Evolutionary conservation across 2,329 filamentous ascomycete species (phyloP).

Genomic region (Colletotrichum caudatum): DNA sequence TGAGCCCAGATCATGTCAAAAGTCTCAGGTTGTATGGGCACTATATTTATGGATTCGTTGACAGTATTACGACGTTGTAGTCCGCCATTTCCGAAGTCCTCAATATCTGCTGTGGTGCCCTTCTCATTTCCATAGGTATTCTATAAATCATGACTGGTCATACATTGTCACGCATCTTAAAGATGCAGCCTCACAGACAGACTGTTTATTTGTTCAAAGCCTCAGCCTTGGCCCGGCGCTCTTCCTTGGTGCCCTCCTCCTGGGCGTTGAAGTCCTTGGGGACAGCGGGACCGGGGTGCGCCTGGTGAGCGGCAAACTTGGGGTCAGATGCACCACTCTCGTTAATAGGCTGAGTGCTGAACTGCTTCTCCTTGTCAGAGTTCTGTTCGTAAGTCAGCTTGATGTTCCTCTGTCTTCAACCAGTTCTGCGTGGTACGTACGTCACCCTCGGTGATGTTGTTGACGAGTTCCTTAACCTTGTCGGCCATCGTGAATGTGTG

Average conservation of each 20-base stretch:
- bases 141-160: slow-evolving; percentile 30
- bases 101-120: background rate
- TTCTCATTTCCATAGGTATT: background rate
- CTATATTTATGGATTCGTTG: slow-evolving; percentile 26
- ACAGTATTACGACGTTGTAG: slow-evolving; percentile 21
- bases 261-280: slow-evolving; percentile 64
- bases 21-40: slow-evolving; percentile 6
- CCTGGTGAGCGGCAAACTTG: slow-evolving; percentile 65
- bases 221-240: slow-evolving; percentile 73
- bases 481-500: slow-evolving; percentile 33
- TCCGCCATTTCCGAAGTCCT: slow-evolving; percentile 18
- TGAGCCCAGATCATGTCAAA: background rate
- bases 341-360: slow-evolving; percentile 60
- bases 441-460: slow-evolving; percentile 41
- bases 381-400: slow-evolving; percentile 26
- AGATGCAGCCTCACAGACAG: slow-evolving; percentile 1
- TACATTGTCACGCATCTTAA: slow-evolving; percentile 25
- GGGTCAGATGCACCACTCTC: slow-evolving; percentile 52
- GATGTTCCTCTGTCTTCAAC: background rate
- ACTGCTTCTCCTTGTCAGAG: slow-evolving; percentile 56
- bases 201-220: slow-evolving; percentile 70
- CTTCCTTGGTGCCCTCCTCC: slow-evolving; percentile 75
- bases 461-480: slow-evolving; percentile 43
- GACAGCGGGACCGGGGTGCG: slow-evolving; percentile 69
- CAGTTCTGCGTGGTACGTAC: slow-evolving; percentile 17